Percentiles rank a stretch among this genome's conserved stretches.
phyloP scores from a whole-genome alignment of 2,329 filamentous ascomycete genomes.

The Biscogniauxia sp. region DNA sequence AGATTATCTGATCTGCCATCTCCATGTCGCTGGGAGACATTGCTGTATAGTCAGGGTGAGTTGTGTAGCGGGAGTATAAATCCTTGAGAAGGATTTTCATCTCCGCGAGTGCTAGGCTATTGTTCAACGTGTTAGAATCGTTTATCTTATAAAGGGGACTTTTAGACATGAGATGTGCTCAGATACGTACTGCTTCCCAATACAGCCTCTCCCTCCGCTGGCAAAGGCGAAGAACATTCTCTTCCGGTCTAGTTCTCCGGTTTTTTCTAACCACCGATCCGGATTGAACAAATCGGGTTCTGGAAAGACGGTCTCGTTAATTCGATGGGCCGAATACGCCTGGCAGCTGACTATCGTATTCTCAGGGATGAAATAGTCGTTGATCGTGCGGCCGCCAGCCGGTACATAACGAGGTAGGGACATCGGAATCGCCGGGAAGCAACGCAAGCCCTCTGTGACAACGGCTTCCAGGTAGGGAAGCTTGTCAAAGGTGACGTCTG shows the following conservation, averaged over 20 bases:
- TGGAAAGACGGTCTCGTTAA: conserved; percentile 67
- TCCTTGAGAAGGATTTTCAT: conserved; percentile 66
- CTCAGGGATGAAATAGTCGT: conserved; percentile 52
- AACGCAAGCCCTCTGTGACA: conserved; percentile 60
- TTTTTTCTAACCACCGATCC: conserved; percentile 75
- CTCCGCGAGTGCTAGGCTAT: conserved; percentile 60
- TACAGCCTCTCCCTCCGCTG: conserved; percentile 62
- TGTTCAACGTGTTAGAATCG: conserved; percentile 9
- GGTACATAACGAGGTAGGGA: conserved; percentile 62
- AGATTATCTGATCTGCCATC: conserved; percentile 67
- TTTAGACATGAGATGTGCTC: too few species aligned
- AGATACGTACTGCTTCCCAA: conserved; percentile 62
- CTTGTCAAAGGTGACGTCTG: conserved; percentile 43
- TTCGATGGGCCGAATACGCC: conserved; percentile 58
- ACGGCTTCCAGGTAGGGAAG: conserved; percentile 62
- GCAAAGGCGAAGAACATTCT: conserved; percentile 65
- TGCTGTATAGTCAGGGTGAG: conserved; percentile 46
- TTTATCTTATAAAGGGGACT: not conserved
- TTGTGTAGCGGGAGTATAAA: conserved; percentile 59
- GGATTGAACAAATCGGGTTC: conserved; percentile 76
- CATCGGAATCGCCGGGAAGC: conserved; percentile 65
- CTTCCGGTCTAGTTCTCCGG: conserved; percentile 70
- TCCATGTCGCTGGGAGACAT: conserved; percentile 59
- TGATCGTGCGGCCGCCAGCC: conserved; percentile 50
- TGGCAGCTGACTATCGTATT: conserved; percentile 59